Percentiles rank a stretch among this genome's conserved stretches.
Conservation (phyloP, 495 filamentous ascomycete genomes). For the Daldinia vernicosa region DNA sequence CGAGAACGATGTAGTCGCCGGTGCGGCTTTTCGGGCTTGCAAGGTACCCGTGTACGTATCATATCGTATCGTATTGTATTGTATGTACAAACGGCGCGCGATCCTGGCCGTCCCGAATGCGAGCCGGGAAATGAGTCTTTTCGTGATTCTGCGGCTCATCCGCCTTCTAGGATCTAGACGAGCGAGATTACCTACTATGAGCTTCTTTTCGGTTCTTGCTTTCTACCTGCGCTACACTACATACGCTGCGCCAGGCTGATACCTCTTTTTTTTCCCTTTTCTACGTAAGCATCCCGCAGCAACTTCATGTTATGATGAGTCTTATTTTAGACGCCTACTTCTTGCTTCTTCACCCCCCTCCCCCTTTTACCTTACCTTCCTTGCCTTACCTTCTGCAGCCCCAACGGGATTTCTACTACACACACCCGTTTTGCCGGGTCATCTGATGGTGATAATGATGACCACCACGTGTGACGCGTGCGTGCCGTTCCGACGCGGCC, state of each 20-base stretch:
- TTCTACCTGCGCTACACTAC: background rate
- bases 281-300: background rate
- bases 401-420: background rate
- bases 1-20: constrained; percentile 2
- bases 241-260: background rate
- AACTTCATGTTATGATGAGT: background rate
- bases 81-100: constrained; percentile 2
- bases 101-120: constrained; percentile 13
- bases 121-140: constrained; percentile 12
- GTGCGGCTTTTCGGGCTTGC: constrained; percentile 13
- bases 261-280: background rate
- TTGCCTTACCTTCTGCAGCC: background rate
- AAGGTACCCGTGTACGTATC: background rate
- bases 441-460: constrained; percentile 22
- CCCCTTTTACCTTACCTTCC: background rate
- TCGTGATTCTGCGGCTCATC: constrained; percentile 4
- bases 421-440: constrained; percentile 6
- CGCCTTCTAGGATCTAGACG: background rate
- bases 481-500: constrained; percentile 34
- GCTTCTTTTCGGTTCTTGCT: background rate
- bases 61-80: background rate
- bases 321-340: background rate
- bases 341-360: too few relatives aligned
- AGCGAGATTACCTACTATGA: constrained; percentile 4
- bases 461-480: constrained; percentile 19